Percentiles rank a stretch among this genome's conserved stretches.
Evolutionary conservation across 192 early-diverging fungal species (phyloP).

Genomic region (Entrophospora sp.): DNA sequence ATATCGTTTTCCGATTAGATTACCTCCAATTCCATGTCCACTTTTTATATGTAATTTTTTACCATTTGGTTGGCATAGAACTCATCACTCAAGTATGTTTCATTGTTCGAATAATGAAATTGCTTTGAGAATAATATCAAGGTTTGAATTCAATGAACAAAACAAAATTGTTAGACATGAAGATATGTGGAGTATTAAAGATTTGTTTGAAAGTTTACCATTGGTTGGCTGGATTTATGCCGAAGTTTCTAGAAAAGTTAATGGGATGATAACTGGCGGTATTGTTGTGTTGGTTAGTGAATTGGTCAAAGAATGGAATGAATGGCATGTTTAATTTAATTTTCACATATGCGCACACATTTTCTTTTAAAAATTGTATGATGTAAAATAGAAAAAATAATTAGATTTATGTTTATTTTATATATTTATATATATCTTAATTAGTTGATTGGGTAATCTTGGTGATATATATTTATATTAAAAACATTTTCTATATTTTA

Average conservation of each 20-base stretch:
- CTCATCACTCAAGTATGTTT: not conserved
- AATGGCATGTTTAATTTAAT: constrained; percentile 2
- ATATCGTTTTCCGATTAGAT: not conserved
- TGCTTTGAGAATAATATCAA: not conserved
- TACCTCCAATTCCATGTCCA: not conserved
- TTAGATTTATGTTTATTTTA: no score
- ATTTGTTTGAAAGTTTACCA: constrained; percentile 10
- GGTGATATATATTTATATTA: no score
- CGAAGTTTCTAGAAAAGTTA: not conserved
- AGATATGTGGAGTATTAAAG: constrained; percentile 16
- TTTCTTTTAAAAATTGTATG: no score
- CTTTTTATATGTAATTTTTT: not conserved
- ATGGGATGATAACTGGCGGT: not conserved
- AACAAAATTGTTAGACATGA: constrained; percentile 14
- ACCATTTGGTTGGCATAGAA: not conserved
- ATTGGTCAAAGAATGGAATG: not conserved
- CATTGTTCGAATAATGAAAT: not conserved
- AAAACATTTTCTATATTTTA: no score
- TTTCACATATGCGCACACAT: no score
- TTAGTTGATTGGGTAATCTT: no score
- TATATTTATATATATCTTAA: no score
- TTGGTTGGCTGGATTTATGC: constrained; percentile 4
- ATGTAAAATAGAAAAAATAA: no score
- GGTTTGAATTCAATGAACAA: constrained; percentile 18
- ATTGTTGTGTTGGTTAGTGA: not conserved